These are phyloP conservation scores for Naganishia vaughanmartiniae DNA, from an alignment of 768 basidiomycete genomes.

Conservation along the genomic window DNA sequence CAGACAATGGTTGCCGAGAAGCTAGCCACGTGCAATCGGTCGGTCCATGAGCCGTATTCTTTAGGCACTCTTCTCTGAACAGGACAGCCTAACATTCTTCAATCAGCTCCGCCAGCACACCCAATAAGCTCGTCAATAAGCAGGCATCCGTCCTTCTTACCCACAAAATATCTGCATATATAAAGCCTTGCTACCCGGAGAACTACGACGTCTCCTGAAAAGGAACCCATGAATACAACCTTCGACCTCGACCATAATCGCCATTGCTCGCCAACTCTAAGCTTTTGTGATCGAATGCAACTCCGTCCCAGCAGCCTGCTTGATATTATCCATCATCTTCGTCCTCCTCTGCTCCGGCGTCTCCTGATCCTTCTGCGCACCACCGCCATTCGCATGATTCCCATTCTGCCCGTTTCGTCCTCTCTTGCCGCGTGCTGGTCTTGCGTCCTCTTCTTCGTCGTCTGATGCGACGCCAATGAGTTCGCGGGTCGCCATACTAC, in stretches of 20 bases:
- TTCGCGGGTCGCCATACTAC: slow-evolving; percentile 8
- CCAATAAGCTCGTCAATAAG: too few species aligned
- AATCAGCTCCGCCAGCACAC: too few species aligned
- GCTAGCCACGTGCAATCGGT: too few species aligned
- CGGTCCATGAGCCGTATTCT: too few species aligned
- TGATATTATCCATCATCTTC: slow-evolving; percentile 19
- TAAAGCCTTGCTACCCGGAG: too few species aligned
- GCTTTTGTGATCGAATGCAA: slow-evolving; percentile 3
- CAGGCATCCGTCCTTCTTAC: too few species aligned
- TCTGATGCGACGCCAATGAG: neutral
- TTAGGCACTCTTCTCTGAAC: too few species aligned
- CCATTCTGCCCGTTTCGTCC: slow-evolving; percentile 15
- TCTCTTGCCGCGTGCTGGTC: slow-evolving; percentile 4
- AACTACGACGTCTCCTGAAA: neutral
- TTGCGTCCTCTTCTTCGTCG: slow-evolving; percentile 1
- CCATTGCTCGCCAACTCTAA: neutral
- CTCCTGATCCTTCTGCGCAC: neutral
- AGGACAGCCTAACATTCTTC: too few species aligned
- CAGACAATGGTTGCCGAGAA: too few species aligned
- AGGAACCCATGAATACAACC: slow-evolving; percentile 1
- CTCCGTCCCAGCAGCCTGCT: slow-evolving; percentile 19
- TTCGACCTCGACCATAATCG: neutral
- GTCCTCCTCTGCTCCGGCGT: slow-evolving; percentile 16
- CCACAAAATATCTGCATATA: too few species aligned
- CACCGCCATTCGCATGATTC: neutral